A percentile compares a stretch with the other conserved stretches of the same genome.
Evolutionary conservation across 805 yeast species (phyloP).

Genomic region (Torulaspora delbrueckii): DNA sequence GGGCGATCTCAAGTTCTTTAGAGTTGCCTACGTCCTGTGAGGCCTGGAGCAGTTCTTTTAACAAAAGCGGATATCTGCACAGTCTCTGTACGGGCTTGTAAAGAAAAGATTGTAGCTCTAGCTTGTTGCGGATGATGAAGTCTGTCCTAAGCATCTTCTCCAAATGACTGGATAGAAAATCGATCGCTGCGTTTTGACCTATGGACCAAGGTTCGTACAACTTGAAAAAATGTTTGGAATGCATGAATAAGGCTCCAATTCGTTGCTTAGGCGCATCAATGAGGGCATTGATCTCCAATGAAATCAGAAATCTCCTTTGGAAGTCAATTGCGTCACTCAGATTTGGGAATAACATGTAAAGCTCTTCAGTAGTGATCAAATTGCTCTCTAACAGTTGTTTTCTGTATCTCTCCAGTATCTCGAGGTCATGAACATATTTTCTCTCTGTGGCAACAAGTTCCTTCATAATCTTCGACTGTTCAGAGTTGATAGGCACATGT

Average conservation of each 20-base stretch:
- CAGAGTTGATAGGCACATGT: constrained; percentile 21
- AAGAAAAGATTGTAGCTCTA: constrained; percentile 83
- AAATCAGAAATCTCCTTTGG: constrained; percentile 83
- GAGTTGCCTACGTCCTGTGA: constrained; percentile 50
- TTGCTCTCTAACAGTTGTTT: constrained; percentile 62
- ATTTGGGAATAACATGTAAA: constrained; percentile 81
- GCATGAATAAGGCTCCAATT: constrained; percentile 82
- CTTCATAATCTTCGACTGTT: constrained; percentile 56
- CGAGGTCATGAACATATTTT: constrained; percentile 87
- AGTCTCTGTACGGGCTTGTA: constrained; percentile 94
- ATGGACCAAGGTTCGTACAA: constrained; percentile 93
- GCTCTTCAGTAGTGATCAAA: constrained; percentile 68
- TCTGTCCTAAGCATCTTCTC: constrained; percentile 50
- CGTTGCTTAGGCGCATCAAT: constrained; percentile 74
- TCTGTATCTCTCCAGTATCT: constrained; percentile 62
- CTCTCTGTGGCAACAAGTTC: constrained; percentile 89
- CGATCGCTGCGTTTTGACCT: constrained; percentile 83
- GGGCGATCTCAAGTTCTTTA: constrained; percentile 66
- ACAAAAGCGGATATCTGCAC: constrained; percentile 86
- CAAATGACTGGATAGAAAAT: constrained; percentile 50
- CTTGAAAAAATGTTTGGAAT: constrained; percentile 78
- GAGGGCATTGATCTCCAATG: constrained; percentile 80
- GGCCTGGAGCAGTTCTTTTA: constrained; percentile 67
- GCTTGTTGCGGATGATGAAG: constrained; percentile 72
- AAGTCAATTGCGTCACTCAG: constrained; percentile 79